A percentile compares a stretch with the other conserved stretches of the same genome.
Conservation (phyloP, 2,329 filamentous ascomycete species). For the Clonostachys sp. region DNA sequence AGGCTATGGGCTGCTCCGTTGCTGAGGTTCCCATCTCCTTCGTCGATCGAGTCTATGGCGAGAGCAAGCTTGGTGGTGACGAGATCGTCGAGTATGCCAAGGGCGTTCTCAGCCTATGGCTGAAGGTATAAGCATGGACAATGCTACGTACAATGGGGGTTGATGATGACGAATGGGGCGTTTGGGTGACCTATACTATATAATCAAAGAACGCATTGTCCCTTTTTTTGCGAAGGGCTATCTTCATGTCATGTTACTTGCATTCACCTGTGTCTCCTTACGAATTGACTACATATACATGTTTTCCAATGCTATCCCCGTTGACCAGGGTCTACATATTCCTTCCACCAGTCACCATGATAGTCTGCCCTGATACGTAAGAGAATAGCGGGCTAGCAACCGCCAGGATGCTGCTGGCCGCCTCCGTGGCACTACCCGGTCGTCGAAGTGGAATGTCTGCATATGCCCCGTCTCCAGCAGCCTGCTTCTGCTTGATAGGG, state of each 20-base stretch:
- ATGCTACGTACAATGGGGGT: too few species aligned
- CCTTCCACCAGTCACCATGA: constrained; percentile 77
- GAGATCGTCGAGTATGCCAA: constrained; percentile 98
- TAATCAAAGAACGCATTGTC: constrained; percentile 5
- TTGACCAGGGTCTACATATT: constrained; percentile 39
- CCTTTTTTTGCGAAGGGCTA: background rate
- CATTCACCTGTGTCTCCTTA: background rate
- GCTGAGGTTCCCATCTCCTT: constrained; percentile 96
- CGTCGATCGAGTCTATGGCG: constrained; percentile 91
- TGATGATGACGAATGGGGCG: constrained; percentile 16
- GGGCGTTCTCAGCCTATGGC: constrained; percentile 72
- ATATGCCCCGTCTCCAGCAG: constrained; percentile 36
- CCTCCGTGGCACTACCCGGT: constrained; percentile 74
- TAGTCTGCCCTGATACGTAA: constrained; percentile 83
- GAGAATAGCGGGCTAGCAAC: constrained; percentile 78
- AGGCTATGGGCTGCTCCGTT: constrained; percentile 91
- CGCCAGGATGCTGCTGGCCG: constrained; percentile 71
- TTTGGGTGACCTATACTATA: constrained; percentile 21
- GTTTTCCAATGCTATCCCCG: background rate
- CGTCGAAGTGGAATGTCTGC: constrained; percentile 75
- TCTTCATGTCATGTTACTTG: too few species aligned
- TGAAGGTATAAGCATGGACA: constrained; percentile 55
- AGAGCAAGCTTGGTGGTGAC: constrained; percentile 88
- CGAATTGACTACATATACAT: background rate
- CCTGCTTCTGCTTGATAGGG: constrained; percentile 52